A percentile compares a stretch with the other conserved stretches of the same genome.
Evolutionary conservation across 78 protist genomes (phyloP).

Genomic region (Planoprotostelium fungivorum): DNA sequence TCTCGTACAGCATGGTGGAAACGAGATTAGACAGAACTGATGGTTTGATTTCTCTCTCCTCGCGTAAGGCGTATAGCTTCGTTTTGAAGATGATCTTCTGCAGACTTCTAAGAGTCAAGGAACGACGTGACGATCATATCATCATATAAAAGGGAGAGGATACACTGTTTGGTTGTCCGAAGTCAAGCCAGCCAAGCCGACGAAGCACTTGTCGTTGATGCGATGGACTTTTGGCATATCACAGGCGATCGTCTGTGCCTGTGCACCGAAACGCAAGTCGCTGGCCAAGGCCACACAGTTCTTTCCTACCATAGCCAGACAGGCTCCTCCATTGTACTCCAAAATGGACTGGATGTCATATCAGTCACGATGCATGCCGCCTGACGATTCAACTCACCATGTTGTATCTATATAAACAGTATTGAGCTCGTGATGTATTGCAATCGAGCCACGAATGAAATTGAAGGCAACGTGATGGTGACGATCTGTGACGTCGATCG

Average conservation of each 20-base stretch:
- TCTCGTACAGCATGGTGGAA: constrained; percentile 78
- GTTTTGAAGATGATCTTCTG: constrained; percentile 65
- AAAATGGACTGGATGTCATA: constrained; percentile 70
- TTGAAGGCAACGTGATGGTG: too few relatives aligned
- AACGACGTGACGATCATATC: too few relatives aligned
- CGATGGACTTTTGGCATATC: constrained; percentile 70
- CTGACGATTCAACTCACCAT: too few relatives aligned
- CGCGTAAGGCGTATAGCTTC: constrained; percentile 84
- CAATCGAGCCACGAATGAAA: too few relatives aligned
- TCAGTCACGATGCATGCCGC: too few relatives aligned
- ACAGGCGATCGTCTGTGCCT: constrained; percentile 73
- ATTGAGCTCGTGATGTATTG: too few relatives aligned
- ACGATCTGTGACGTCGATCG: too few relatives aligned
- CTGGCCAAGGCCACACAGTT: constrained; percentile 93
- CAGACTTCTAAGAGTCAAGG: too few relatives aligned
- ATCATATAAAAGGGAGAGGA: too few relatives aligned
- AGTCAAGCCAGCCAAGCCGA: constrained; percentile 87
- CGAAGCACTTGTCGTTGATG: constrained; percentile 66
- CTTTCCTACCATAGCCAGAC: constrained; percentile 89
- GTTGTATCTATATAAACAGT: too few relatives aligned
- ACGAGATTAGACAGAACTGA: constrained; percentile 61
- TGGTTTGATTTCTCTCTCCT: constrained; percentile 91
- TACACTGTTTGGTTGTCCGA: constrained; percentile 91
- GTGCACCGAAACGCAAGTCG: constrained; percentile 87
- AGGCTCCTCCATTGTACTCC: constrained; percentile 93